Evolutionary conservation across 176 grass and related monocot genomes (phyloP), one percentile per base, ranked within the genome.

Genomic region (Paspalum notatum): DNA sequence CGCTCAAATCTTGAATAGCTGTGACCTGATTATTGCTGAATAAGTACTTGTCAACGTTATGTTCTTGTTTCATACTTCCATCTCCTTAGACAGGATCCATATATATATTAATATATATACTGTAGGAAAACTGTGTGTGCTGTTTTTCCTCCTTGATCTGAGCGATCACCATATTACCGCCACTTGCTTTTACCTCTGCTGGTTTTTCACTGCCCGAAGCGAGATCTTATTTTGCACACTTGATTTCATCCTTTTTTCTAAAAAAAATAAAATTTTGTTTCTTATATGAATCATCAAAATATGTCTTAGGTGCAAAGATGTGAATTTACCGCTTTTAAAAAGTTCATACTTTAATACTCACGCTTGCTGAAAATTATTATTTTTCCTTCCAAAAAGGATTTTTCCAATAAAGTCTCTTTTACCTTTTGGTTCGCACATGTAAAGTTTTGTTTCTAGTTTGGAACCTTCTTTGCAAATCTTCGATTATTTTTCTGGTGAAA

Each of bases 401-500:
- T 66, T 24, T 40, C 4, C 1, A 12, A 54, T 18, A 6, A 49
- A 65, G n/a, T 14, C 69, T 64, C 13, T 41, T 76, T 37, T 14
- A 54, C 40, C 9, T 5, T 12, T 55, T 73, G 80, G 22, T 61
- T 57, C 44, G 12, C 64, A 47, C 37, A 39, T 60, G 13, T 21
- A 53, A 17, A 5, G 2, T 57, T 88, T 40, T 3, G 14, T 77
- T 46, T 72, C 50, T 13, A 3, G 40, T 20, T 10, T 51, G 5
- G 17, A 17, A 22, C 25, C 20, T 66, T 53, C 68, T 8, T 66
- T 40, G 42, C 41, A 15, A 46, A 37, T 45, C 26, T 26, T 27
- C 54, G 26, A 8, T 50, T 55, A 74, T 74, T 74, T 73, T 73
- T 12, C 39, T 14, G 38, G 37, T 54, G 48, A 70, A 80, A 66